A percentile compares a stretch with the other conserved stretches of the same genome.
phyloP scores from a whole-genome alignment of 2,329 filamentous ascomycete genomes.

The Domatiomyces catenatus region DNA sequence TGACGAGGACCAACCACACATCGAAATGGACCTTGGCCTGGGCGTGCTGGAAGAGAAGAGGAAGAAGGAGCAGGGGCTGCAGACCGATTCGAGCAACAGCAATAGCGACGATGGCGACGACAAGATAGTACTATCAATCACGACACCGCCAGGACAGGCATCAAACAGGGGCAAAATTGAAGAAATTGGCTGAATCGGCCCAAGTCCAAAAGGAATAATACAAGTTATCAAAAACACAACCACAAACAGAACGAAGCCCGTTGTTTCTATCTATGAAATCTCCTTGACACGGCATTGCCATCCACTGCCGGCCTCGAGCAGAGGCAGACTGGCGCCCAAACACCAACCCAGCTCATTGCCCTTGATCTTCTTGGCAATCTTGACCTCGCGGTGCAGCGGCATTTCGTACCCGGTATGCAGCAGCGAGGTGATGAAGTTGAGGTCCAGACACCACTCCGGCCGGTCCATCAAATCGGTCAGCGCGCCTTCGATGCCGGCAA shows the following conservation, averaged over 20 bases:
- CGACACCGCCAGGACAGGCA: background rate
- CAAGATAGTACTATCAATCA: background rate
- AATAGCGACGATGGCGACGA: background rate
- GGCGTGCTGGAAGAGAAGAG: slow-evolving; percentile 30
- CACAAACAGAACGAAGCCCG: too few relatives aligned
- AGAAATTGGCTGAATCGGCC: slow-evolving; percentile 30
- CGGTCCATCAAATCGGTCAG: slow-evolving; percentile 64
- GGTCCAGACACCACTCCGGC: slow-evolving; percentile 82
- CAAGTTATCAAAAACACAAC: too few relatives aligned
- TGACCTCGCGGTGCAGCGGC: slow-evolving; percentile 89
- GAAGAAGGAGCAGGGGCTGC: background rate
- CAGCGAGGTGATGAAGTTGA: slow-evolving; percentile 91
- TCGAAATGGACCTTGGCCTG: slow-evolving; percentile 32
- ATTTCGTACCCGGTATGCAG: slow-evolving; percentile 95
- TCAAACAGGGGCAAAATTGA: background rate
- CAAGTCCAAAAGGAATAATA: too few relatives aligned
- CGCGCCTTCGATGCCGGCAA: slow-evolving; percentile 59
- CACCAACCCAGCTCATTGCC: slow-evolving; percentile 96
- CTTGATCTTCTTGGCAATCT: slow-evolving; percentile 98
- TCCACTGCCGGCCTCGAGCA: slow-evolving; percentile 65
- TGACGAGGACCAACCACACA: slow-evolving; percentile 24
- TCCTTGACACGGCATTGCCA: slow-evolving; percentile 81
- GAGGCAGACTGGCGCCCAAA: slow-evolving; percentile 80
- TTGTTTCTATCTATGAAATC: slow-evolving; percentile 46
- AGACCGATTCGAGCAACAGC: background rate